Percentiles rank a stretch among this genome's conserved stretches.
phyloP scores from a whole-genome alignment of 306 rosid genomes.

The Alnus rubra region DNA sequence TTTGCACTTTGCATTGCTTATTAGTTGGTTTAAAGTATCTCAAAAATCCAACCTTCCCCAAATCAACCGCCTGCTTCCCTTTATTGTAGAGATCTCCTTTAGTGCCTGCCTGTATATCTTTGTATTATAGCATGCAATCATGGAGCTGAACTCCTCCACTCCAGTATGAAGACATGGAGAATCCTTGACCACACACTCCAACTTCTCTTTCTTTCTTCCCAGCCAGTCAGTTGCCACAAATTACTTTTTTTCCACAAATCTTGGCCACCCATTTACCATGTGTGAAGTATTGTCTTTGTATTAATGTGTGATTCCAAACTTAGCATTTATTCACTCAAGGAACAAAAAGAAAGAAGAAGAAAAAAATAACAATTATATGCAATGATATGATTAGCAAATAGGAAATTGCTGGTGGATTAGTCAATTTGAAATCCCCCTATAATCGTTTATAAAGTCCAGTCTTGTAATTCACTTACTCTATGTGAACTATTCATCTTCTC shows the following conservation, averaged over 20 bases:
- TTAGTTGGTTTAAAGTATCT: neutral
- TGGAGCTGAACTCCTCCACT: slow-evolving; percentile 1
- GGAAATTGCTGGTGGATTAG: too few relatives aligned
- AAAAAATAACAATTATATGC: neutral
- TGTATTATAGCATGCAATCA: neutral
- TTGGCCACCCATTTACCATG: slow-evolving; percentile 15
- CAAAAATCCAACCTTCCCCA: slow-evolving; percentile 13
- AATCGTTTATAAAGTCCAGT: too few relatives aligned
- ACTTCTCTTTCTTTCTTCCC: slow-evolving; percentile 18
- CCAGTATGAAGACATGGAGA: slow-evolving; percentile 5
- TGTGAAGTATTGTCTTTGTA: neutral
- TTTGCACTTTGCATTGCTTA: neutral
- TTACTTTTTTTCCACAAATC: neutral
- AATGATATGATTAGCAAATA: neutral
- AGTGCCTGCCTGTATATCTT: neutral
- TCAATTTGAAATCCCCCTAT: too few relatives aligned
- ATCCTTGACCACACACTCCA: slow-evolving; percentile 10
- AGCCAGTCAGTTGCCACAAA: neutral
- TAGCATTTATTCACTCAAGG: neutral
- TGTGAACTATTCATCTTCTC: too few relatives aligned
- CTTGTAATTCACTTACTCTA: too few relatives aligned
- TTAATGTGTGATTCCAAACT: neutral
- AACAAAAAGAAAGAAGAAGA: neutral
- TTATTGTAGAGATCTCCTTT: slow-evolving; percentile 2
- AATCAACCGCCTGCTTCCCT: slow-evolving; percentile 4